Evolutionary conservation across 441 rosid species (phyloP), one percentile per base, ranked within the genome.

Genomic region (Brassica balearica): DNA sequence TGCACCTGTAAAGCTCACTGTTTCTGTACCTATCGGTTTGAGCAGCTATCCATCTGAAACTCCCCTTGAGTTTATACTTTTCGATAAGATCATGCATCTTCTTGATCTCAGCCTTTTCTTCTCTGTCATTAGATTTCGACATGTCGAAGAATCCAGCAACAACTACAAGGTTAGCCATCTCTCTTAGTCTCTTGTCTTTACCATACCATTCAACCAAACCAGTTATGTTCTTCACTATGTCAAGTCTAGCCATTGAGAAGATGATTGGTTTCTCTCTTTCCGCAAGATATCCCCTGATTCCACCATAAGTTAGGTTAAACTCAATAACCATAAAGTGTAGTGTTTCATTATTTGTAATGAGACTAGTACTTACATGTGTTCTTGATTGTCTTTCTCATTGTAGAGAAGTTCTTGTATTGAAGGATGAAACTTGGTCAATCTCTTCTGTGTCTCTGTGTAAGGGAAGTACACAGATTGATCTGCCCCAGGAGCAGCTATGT

Each of bases 231-330:
- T 95, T 95, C 53, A 95, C 97, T 0, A 88, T 86, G 78, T 92
- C 97, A 1, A 95, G 95, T 72, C 99, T 90, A 17, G 99, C 98
- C 99, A 95, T 95, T 7, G 99, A 90, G 87, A 95, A 92, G 69
- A 95, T 91, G 55, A 93, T 90, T 0, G 98, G 99, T 69, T 92
- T 95, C 69, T 80, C 85, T 80, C 75, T 82, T 64, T 90, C 96
- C 20, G 87, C 89, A 68, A 95, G 91, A 82, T 84, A 90, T 76
- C 98, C 98, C 72, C 98, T 93, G 90, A 79, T 79, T 34, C 78
- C 68, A 17, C 55, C 10, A 36, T 14, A 20, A 53, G 29, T 71
- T 65, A 71, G 67, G 22, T 27, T 2, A 62, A 62, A 71, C 4
- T 34, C 51, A 19, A n/a, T 8, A 8, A 27, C 7, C 34, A 56